Evolutionary conservation across 805 yeast species (phyloP), one percentile per base, ranked within the genome.

Genomic region (Nakazawaea ernobii): DNA sequence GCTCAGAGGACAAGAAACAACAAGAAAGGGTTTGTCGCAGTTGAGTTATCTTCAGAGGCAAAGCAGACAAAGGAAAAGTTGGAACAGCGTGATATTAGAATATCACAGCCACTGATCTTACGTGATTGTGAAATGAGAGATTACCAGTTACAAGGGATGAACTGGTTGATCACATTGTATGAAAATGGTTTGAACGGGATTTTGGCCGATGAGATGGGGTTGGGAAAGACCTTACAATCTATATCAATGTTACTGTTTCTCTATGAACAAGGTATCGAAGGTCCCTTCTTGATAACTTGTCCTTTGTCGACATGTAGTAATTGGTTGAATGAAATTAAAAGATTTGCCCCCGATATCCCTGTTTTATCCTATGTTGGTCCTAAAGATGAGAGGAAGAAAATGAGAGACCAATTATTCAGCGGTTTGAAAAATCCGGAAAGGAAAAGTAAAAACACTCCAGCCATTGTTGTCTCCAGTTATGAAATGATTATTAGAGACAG

Each of bases 121-220:
- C 65, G 75, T 1, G 80, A 81, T 7, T 86, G 88, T 29, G 58
- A 59, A 0, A 69, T 92, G 73, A 88, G 89, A 58, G 85, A 82
- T 28, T 90, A 94, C 59, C 99, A 92, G 64, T 62, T 88, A 15
- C 90, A 86, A 48, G 99, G 98, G 1, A 74, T 92, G 48, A 90
- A 88, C 53, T 92, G 98, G 98, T 67, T 94, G 37, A 76, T 84
- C 11, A 84, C 96, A 0, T 66, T 92, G 26, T 94, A 86, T 61
- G 95, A 91, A 59, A 94, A 92, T 63, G 99, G 98, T 0, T 70
- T 92, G 28, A 92, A 92, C 62, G 99, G 98, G 2, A 91, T 94
- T 32, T 68, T 94, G 17, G 98, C 98, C 0, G 98, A 94, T 66
- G 98, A 92, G 63, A 92, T 92, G 99, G 98, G 98, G 0, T 69